phyloP scores from a whole-genome alignment of 306 rosid species.

The Calophaca sinica region DNA sequence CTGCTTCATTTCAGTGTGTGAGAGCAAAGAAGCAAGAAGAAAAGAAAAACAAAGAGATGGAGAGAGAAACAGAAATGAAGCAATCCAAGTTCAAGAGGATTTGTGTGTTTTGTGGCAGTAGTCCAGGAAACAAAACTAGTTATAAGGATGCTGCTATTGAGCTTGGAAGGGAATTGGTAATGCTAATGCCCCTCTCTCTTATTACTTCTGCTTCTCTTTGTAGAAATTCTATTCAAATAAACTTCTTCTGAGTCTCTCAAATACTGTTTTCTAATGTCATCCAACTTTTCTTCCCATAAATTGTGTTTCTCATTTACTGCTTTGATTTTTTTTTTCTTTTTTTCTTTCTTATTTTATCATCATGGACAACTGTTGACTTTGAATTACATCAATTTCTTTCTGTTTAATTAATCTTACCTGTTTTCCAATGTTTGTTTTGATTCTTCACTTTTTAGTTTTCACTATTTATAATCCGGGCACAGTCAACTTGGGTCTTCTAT shows the following conservation, averaged over 20 bases:
- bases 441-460: too few species aligned
- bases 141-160: conserved; percentile 94
- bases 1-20: conserved; percentile 10
- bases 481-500: not conserved
- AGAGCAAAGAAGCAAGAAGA: conserved; percentile 36
- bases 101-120: conserved; percentile 97
- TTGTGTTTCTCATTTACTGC: conserved; percentile 7
- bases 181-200: conserved; percentile 39
- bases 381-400: too few species aligned
- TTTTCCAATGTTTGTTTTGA: too few species aligned
- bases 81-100: conserved; percentile 83
- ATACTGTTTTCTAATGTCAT: too few species aligned
- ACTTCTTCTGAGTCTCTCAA: not conserved
- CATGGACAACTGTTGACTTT: too few species aligned
- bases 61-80: conserved; percentile 57
- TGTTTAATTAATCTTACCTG: too few species aligned
- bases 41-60: conserved; percentile 55
- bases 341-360: too few species aligned
- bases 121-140: conserved; percentile 83
- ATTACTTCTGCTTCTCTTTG: not conserved
- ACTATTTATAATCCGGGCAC: too few species aligned
- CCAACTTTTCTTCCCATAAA: not conserved
- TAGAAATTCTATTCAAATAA: too few species aligned
- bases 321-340: not conserved
- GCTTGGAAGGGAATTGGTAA: conserved; percentile 89